A percentile compares a stretch with the other conserved stretches of the same genome.
Evolutionary conservation across 164 flowering plant species (phyloP).

Genomic region (Nymphaea thermarum): DNA sequence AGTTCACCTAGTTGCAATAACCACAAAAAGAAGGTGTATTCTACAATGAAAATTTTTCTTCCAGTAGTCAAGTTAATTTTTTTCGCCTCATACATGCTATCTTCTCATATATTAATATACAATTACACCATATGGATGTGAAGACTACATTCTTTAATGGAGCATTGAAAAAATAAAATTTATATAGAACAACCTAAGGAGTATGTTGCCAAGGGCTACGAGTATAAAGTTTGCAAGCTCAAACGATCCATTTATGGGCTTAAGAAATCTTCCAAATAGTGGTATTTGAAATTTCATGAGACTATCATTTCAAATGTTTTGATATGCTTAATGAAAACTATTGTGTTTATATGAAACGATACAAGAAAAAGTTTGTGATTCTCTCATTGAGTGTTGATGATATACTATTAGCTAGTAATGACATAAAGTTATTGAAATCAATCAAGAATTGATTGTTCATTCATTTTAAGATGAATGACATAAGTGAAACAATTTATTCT

Average conservation of each 20-base stretch:
- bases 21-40: neutral
- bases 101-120: neutral
- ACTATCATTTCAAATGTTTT: neutral
- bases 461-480: neutral
- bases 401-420: neutral
- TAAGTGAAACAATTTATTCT: conserved; percentile 1
- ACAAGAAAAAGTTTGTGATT: neutral
- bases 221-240: neutral
- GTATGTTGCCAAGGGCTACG: neutral
- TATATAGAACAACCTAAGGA: neutral
- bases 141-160: neutral
- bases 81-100: neutral
- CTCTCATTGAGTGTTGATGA: conserved; percentile 1
- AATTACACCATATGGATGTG: neutral
- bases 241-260: neutral
- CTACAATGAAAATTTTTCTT: neutral
- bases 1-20: neutral
- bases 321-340: neutral
- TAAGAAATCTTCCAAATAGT: neutral
- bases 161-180: neutral
- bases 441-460: conserved; percentile 1
- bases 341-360: neutral
- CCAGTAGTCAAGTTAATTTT: neutral
- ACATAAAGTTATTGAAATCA: too few species aligned
- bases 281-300: neutral